Evolutionary conservation across 192 early-diverging fungal genomes (phyloP).

Genomic region (Mortierella hygrophila): DNA sequence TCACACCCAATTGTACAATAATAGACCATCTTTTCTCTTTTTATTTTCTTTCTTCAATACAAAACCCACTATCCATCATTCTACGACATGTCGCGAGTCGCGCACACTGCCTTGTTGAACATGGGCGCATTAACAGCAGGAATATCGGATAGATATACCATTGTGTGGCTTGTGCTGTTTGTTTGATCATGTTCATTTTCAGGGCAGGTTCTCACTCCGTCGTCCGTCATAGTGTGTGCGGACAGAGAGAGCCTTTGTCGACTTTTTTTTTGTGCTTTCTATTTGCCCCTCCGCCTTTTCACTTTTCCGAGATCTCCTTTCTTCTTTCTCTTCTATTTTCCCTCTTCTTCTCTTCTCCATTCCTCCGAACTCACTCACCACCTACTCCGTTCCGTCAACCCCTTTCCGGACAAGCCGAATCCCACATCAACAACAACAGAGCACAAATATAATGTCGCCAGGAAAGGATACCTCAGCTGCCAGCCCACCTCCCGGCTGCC

Average conservation of each 20-base stretch:
- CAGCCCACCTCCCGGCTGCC: conserved; percentile 63
- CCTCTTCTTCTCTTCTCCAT: background rate
- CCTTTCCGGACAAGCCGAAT: conserved; percentile 1
- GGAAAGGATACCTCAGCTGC: conserved; percentile 52
- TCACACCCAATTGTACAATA: conserved; percentile 3
- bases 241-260: background rate
- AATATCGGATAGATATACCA: background rate
- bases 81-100: background rate
- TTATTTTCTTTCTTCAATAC: background rate
- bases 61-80: background rate
- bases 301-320: background rate
- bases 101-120: background rate
- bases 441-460: conserved; percentile 35
- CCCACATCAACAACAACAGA: background rate
- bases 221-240: background rate
- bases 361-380: background rate
- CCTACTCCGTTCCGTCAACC: background rate
- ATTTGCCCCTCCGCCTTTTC: background rate
- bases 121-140: background rate
- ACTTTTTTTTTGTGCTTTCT: background rate
- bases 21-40: background rate
- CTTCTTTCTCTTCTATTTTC: background rate
- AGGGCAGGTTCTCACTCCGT: background rate
- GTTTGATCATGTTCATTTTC: background rate
- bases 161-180: conserved; percentile 6